Conservation (phyloP, 495 filamentous ascomycete genomes). For the Baudoinia panamericana region DNA sequence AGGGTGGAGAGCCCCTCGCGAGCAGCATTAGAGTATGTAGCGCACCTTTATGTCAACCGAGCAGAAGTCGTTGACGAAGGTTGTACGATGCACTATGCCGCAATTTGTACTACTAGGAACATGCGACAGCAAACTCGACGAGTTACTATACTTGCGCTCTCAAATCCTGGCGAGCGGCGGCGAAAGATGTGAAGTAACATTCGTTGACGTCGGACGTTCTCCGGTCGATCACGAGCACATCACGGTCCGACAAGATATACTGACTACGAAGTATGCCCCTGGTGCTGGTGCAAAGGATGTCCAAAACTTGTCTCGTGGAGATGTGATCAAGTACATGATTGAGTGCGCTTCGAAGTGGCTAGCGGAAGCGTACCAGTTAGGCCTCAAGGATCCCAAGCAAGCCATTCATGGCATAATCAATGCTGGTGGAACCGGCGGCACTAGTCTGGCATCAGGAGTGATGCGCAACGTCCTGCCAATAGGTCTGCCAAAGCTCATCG, state of each 20-base stretch:
- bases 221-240: conserved; percentile 34
- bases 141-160: conserved; percentile 44
- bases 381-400: conserved; percentile 5
- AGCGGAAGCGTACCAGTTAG: conserved; percentile 22
- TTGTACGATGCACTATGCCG: conserved; percentile 10
- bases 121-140: conserved; percentile 52
- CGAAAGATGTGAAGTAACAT: conserved; percentile 26
- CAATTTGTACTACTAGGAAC: conserved; percentile 49
- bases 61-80: too few relatives aligned
- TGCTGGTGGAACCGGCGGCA: conserved; percentile 47
- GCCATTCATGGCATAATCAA: conserved; percentile 43
- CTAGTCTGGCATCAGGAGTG: conserved; percentile 40
- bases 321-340: conserved; percentile 41
- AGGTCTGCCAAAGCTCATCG: conserved; percentile 56
- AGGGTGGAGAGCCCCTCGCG: too few relatives aligned
- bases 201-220: conserved; percentile 46
- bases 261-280: conserved; percentile 21
- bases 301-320: conserved; percentile 31
- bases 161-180: conserved; percentile 19
- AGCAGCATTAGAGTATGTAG: too few relatives aligned
- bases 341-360: conserved; percentile 30
- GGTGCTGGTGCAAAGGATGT: conserved; percentile 5
- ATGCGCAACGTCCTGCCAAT: conserved; percentile 48
- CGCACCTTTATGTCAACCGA: too few relatives aligned
- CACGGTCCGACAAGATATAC: conserved; percentile 32